Evolutionary conservation across 768 basidiomycete genomes (phyloP).

Genomic region (Boletus rufocinnamomeus): DNA sequence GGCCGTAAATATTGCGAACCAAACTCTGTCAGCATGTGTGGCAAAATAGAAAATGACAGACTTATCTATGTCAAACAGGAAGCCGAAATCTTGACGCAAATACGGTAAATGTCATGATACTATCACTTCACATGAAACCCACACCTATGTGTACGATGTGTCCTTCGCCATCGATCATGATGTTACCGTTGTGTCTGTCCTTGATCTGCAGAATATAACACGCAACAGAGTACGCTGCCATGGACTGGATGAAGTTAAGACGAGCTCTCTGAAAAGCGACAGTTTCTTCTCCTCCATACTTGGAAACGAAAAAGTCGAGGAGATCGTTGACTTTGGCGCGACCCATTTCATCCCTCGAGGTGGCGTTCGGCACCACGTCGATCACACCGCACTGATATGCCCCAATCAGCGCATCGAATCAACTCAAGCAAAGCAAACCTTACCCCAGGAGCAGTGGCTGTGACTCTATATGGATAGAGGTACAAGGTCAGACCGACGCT

Average conservation of each 20-base stretch:
- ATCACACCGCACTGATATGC: slow-evolving; percentile 89
- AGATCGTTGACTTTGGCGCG: slow-evolving; percentile 97
- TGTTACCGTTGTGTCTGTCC: slow-evolving; percentile 98
- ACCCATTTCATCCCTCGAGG: slow-evolving; percentile 99
- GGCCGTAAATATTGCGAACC: slow-evolving; percentile 45
- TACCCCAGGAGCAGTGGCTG: slow-evolving; percentile 94
- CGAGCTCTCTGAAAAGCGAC: slow-evolving; percentile 90
- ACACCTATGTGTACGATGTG: slow-evolving; percentile 95
- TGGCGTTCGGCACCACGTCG: slow-evolving; percentile 96
- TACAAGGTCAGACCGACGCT: slow-evolving; percentile 87
- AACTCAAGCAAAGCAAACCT: slow-evolving; percentile 33
- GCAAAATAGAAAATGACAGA: slow-evolving; percentile 30
- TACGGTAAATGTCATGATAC: slow-evolving; percentile 9
- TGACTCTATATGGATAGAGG: slow-evolving; percentile 94
- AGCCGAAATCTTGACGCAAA: slow-evolving; percentile 77
- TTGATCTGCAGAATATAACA: slow-evolving; percentile 99
- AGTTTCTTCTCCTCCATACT: slow-evolving; percentile 90
- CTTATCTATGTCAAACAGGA: slow-evolving; percentile 98
- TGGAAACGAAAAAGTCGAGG: slow-evolving; percentile 89
- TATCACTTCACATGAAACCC: slow-evolving; percentile 26
- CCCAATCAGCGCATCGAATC: background rate
- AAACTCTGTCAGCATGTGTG: slow-evolving; percentile 31
- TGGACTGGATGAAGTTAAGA: slow-evolving; percentile 95
- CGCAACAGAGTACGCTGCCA: slow-evolving; percentile 98
- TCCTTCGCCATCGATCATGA: slow-evolving; percentile 98